Evolutionary conservation across 257 asterid species (phyloP).

Genomic region (Ajuga chamaepitys): DNA sequence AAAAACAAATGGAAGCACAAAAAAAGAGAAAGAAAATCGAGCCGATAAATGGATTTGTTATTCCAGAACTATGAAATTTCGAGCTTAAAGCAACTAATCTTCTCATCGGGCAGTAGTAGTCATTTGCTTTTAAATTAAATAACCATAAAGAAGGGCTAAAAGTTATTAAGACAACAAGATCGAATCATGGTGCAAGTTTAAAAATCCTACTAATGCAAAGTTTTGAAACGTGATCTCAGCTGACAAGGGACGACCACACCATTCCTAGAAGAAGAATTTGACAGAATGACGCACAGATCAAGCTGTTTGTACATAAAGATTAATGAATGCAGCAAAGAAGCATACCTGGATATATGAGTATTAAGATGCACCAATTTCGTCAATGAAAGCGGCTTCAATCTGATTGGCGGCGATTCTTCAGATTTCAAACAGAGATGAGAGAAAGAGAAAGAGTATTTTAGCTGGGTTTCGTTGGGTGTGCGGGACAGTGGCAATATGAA

Average conservation of each 20-base stretch:
- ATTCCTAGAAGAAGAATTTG: background rate
- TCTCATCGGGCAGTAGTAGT: background rate
- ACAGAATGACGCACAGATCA: background rate
- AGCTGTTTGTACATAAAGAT: background rate
- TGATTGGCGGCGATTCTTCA: conserved; percentile 11
- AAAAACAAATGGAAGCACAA: background rate
- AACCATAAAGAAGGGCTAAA: background rate
- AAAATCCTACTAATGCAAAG: conserved; percentile 10
- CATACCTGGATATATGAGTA: conserved; percentile 28
- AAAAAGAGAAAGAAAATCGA: background rate
- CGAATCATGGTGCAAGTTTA: conserved; percentile 6
- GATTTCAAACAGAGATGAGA: conserved; percentile 5
- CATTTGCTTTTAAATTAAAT: conserved; percentile 6
- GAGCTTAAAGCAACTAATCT: background rate
- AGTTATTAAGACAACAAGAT: background rate
- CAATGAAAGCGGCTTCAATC: background rate
- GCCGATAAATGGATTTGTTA: background rate
- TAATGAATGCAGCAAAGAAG: conserved; percentile 29
- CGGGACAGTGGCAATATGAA: conserved; percentile 1
- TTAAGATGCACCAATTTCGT: background rate
- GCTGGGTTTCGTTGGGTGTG: background rate
- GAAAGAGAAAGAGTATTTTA: background rate
- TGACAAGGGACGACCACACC: background rate
- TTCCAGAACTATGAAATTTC: background rate
- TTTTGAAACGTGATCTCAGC: conserved; percentile 10